Conservation (phyloP, 2,329 filamentous ascomycete genomes). For the Ceratocystis papillata region DNA sequence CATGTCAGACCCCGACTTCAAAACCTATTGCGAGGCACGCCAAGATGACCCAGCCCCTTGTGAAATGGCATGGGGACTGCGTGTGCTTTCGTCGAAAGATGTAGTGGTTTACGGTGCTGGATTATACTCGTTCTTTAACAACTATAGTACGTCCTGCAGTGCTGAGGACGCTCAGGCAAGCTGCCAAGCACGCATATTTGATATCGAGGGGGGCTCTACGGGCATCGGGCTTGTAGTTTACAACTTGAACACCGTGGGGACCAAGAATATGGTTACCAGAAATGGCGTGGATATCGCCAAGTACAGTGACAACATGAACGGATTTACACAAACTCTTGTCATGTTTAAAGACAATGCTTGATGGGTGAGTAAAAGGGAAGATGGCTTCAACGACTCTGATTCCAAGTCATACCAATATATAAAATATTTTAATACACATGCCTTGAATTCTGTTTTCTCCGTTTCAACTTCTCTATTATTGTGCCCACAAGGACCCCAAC, state of each 20-base stretch:
- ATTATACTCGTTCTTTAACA: constrained; percentile 57
- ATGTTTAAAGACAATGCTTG: constrained; percentile 27
- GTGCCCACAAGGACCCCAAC: constrained; percentile 48
- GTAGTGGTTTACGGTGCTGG: constrained; percentile 53
- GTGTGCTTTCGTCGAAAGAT: constrained; percentile 46
- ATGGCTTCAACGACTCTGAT: neutral
- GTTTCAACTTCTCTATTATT: constrained; percentile 11
- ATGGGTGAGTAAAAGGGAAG: constrained; percentile 23
- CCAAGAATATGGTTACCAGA: constrained; percentile 34
- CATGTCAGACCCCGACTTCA: constrained; percentile 45
- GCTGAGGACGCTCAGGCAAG: constrained; percentile 33
- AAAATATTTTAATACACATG: constrained; percentile 2
- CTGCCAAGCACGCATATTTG: constrained; percentile 40
- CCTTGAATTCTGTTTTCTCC: constrained; percentile 6
- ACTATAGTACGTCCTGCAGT: constrained; percentile 46
- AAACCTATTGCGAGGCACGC: constrained; percentile 35
- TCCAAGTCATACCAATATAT: neutral
- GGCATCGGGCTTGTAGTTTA: constrained; percentile 33
- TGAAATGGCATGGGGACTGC: constrained; percentile 54
- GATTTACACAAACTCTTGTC: constrained; percentile 33
- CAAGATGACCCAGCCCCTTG: constrained; percentile 33
- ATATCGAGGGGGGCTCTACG: constrained; percentile 26
- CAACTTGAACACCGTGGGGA: constrained; percentile 39
- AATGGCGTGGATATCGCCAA: constrained; percentile 32
- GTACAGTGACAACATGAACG: constrained; percentile 34